phyloP scores from a whole-genome alignment of 495 filamentous ascomycete genomes.

The Penicillium ucsense region DNA sequence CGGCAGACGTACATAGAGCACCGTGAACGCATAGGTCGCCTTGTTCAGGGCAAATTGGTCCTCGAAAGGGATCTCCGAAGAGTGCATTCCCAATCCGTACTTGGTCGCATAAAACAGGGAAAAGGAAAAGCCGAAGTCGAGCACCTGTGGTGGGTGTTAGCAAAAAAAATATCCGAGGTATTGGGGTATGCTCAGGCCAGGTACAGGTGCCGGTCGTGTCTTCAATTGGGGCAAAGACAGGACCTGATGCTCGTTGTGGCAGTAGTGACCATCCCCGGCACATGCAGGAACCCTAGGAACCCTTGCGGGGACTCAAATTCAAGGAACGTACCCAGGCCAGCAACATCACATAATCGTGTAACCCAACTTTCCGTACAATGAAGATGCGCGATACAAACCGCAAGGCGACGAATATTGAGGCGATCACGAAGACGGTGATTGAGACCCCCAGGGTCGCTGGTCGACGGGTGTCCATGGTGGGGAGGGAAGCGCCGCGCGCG shows the following conservation, averaged over 20 bases:
- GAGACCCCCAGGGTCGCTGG: constrained; percentile 67
- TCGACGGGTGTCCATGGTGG: constrained; percentile 45
- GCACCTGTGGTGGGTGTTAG: constrained; percentile 29
- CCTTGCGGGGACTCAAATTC: background rate
- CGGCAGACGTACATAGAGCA: constrained; percentile 60
- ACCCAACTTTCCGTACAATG: constrained; percentile 57
- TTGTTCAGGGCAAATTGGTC: constrained; percentile 45
- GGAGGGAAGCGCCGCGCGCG: background rate
- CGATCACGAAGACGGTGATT: constrained; percentile 53
- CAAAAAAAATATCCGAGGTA: background rate
- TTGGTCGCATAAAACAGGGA: constrained; percentile 63
- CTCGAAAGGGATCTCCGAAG: constrained; percentile 44
- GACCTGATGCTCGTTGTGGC: too few species aligned
- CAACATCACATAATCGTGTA: constrained; percentile 79
- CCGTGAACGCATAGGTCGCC: constrained; percentile 72
- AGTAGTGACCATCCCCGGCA: constrained; percentile 1
- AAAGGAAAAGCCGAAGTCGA: constrained; percentile 69
- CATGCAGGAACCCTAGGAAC: constrained; percentile 9
- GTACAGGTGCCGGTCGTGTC: too few species aligned
- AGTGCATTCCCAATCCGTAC: constrained; percentile 70
- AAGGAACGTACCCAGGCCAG: constrained; percentile 60
- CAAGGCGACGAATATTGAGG: constrained; percentile 61
- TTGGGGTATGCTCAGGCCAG: too few species aligned
- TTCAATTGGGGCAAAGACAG: too few species aligned
- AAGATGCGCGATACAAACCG: constrained; percentile 62